Percentiles rank a stretch among this genome's conserved stretches.
These are phyloP conservation scores for Psophocarpus tetragonolobus DNA, from an alignment of 306 rosid species.

Conservation along the genomic window DNA sequence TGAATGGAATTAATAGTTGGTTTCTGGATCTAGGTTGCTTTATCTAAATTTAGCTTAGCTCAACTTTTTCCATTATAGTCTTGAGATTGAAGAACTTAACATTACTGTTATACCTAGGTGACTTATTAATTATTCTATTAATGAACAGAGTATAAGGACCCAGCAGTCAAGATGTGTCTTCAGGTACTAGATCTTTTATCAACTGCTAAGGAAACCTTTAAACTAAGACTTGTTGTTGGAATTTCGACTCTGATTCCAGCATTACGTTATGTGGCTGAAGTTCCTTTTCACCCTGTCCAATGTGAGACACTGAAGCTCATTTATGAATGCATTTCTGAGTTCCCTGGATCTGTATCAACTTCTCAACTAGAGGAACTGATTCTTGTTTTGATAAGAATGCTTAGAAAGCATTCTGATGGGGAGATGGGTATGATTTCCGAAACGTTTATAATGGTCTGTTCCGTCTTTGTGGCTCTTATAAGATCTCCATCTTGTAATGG, in stretches of 20 bases:
- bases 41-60: conserved; percentile 17
- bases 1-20: conserved; percentile 15
- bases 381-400: conserved; percentile 62
- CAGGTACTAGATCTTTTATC: conserved; percentile 78
- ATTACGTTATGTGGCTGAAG: conserved; percentile 68
- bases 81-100: conserved; percentile 27
- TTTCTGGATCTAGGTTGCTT: conserved; percentile 14
- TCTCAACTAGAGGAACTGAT: conserved; percentile 72
- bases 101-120: conserved; percentile 2
- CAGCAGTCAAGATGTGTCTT: conserved; percentile 72
- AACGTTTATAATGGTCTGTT: conserved; percentile 66
- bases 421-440: conserved; percentile 78
- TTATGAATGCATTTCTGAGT: conserved; percentile 71
- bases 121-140: conserved; percentile 40
- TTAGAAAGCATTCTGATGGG: conserved; percentile 65
- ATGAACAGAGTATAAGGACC: conserved; percentile 78
- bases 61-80: conserved; percentile 13
- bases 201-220: conserved; percentile 69
- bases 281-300: conserved; percentile 91
- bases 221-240: conserved; percentile 77
- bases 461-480: conserved; percentile 63
- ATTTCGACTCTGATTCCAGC: conserved; percentile 85
- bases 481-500: conserved; percentile 65
- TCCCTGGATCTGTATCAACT: conserved; percentile 74
- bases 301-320: conserved; percentile 71